A percentile compares a stretch with the other conserved stretches of the same genome.
These are phyloP conservation scores for Vitis rupestris DNA, from an alignment of 164 flowering plant genomes.

Conservation along the genomic window DNA sequence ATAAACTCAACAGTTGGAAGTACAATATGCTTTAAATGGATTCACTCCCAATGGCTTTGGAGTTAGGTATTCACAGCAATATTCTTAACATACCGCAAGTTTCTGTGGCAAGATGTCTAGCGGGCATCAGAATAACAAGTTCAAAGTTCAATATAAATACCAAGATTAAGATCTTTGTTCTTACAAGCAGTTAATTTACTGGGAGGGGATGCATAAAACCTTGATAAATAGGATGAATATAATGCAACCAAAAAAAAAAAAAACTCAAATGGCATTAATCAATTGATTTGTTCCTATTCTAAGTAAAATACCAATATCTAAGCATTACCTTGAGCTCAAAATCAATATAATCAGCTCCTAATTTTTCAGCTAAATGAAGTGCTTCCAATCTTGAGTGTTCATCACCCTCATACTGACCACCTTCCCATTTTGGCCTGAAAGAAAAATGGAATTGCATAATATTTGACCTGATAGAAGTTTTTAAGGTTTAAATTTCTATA, in stretches of 20 bases:
- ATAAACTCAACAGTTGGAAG: neutral
- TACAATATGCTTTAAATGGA: neutral
- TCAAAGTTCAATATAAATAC: no score
- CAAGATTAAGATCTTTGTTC: no score
- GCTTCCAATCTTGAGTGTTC: conserved; percentile 29
- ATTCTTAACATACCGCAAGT: neutral
- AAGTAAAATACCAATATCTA: neutral
- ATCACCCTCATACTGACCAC: conserved; percentile 36
- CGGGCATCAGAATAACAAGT: no score
- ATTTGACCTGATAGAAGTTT: no score
- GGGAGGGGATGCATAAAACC: neutral
- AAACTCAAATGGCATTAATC: no score
- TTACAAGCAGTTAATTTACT: neutral
- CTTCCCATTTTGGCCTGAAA: conserved; percentile 41
- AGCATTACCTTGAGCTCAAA: conserved; percentile 41
- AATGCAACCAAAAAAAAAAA: neutral
- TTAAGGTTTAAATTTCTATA: no score
- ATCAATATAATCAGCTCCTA: conserved; percentile 54
- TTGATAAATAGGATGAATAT: neutral
- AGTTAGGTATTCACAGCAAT: neutral
- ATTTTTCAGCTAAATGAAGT: conserved; percentile 33
- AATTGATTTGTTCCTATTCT: no score
- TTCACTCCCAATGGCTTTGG: no score
- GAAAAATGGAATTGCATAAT: no score
- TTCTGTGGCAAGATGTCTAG: neutral